Conservation (phyloP, 2,329 filamentous ascomycete genomes). For the Calonectria pseudoturangicola region DNA sequence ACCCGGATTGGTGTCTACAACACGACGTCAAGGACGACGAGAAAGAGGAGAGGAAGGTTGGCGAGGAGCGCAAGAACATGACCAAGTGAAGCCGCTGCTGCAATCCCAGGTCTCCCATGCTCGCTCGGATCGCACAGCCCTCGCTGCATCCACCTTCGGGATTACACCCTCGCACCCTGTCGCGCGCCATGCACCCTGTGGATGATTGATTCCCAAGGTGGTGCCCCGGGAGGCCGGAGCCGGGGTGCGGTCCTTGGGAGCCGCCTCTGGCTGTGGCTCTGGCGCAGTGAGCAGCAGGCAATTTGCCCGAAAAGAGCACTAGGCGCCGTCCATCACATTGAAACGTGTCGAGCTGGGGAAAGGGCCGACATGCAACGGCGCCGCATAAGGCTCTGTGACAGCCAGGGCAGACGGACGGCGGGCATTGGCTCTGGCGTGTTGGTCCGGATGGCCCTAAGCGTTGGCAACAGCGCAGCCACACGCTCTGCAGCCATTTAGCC, state of each 20-base stretch:
- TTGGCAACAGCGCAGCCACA: conserved; percentile 1
- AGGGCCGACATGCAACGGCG: conserved; percentile 22
- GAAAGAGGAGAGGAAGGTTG: conserved; percentile 11
- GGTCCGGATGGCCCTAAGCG: conserved; percentile 13
- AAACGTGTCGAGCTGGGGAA: conserved; percentile 38
- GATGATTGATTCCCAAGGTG: conserved; percentile 22
- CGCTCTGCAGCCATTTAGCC: conserved; percentile 12
- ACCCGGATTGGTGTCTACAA: background rate
- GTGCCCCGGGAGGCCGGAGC: conserved; percentile 33
- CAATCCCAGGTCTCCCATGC: conserved; percentile 38
- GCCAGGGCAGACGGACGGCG: conserved; percentile 15
- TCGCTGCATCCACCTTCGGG: conserved; percentile 27
- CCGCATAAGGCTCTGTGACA: conserved; percentile 20
- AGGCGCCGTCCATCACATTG: conserved; percentile 28
- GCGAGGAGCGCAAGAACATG: conserved; percentile 8
- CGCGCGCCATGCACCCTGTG: conserved; percentile 23
- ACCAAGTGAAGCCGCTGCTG: conserved; percentile 10
- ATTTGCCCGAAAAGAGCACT: conserved; percentile 24
- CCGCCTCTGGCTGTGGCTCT: background rate
- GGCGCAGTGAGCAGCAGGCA: background rate
- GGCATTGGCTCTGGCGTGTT: conserved; percentile 13
- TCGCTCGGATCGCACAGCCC: conserved; percentile 33
- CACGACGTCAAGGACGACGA: conserved; percentile 9
- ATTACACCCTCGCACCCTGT: conserved; percentile 26
- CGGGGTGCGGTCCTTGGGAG: background rate